phyloP scores from a whole-genome alignment of 257 asterid species.

The Capsicum pubescens region DNA sequence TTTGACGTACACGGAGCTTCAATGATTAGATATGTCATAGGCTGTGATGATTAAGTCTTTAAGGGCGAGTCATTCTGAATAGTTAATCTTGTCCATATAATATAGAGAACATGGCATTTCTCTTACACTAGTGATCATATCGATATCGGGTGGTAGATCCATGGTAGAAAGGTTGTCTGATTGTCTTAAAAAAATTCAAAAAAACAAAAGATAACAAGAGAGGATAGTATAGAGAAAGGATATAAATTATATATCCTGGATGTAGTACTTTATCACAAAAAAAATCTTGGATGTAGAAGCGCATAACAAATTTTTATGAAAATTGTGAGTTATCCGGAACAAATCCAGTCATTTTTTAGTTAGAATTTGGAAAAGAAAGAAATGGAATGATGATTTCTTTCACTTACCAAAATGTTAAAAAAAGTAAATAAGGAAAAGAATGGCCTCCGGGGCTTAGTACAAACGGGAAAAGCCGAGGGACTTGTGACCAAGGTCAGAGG shows the following conservation, averaged over 20 bases:
- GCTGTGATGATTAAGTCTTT: no score
- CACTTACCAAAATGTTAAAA: not conserved
- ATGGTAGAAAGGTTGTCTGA: not conserved
- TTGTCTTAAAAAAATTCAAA: not conserved
- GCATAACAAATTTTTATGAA: not conserved
- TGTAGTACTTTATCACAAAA: not conserved
- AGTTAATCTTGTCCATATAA: not conserved
- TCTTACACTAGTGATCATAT: slow-evolving; percentile 9
- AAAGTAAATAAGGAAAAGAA: not conserved
- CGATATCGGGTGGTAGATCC: not conserved
- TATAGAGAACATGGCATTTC: not conserved
- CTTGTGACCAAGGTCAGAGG: not conserved
- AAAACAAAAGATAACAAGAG: not conserved
- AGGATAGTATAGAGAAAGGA: not conserved
- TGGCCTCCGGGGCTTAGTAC: not conserved
- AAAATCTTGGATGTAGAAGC: not conserved
- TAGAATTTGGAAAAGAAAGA: not conserved
- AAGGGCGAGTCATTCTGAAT: not conserved
- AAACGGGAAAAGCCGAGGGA: not conserved
- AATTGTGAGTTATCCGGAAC: not conserved
- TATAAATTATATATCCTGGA: not conserved
- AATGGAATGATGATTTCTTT: not conserved
- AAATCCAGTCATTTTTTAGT: not conserved
- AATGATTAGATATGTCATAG: no score
- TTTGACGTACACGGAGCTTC: no score